phyloP scores from a whole-genome alignment of 768 basidiomycete species.

The Suillus subaureus region DNA sequence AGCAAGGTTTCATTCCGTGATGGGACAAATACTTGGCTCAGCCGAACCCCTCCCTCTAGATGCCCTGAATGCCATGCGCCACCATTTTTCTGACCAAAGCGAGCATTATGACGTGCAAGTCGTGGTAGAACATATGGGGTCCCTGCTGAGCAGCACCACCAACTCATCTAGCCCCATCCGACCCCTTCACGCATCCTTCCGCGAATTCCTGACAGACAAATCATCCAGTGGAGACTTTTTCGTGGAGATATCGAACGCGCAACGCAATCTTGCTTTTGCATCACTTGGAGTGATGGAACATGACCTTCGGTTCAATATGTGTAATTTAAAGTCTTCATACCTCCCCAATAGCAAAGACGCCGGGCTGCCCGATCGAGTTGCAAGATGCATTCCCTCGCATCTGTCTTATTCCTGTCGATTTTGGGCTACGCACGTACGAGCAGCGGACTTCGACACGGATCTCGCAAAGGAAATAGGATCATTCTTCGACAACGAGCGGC shows the following conservation, averaged over 20 bases:
- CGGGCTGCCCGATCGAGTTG: background rate
- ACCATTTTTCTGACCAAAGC: background rate
- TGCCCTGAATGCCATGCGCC: background rate
- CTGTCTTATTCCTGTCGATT: slow-evolving; percentile 17
- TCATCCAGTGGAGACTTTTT: slow-evolving; percentile 17
- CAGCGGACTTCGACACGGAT: background rate
- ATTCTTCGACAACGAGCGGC: slow-evolving; percentile 7
- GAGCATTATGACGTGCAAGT: background rate
- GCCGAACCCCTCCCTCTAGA: background rate
- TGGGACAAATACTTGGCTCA: slow-evolving; percentile 8
- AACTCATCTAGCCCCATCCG: slow-evolving; percentile 10
- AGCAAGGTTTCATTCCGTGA: slow-evolving; percentile 5
- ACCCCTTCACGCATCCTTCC: slow-evolving; percentile 30
- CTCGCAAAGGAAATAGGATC: background rate
- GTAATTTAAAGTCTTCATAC: slow-evolving; percentile 33
- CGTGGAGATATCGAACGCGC: slow-evolving; percentile 6
- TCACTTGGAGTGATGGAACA: slow-evolving; percentile 31
- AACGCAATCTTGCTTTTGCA: slow-evolving; percentile 7
- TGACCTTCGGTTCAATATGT: slow-evolving; percentile 39
- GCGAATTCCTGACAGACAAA: slow-evolving; percentile 27
- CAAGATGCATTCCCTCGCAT: slow-evolving; percentile 6
- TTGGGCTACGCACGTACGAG: slow-evolving; percentile 15
- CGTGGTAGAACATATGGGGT: slow-evolving; percentile 3
- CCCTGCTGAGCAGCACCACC: slow-evolving; percentile 11
- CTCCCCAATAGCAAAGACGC: slow-evolving; percentile 28